Evolutionary conservation across 2,329 filamentous ascomycete species (phyloP).

Genomic region (Epichloe scottii): DNA sequence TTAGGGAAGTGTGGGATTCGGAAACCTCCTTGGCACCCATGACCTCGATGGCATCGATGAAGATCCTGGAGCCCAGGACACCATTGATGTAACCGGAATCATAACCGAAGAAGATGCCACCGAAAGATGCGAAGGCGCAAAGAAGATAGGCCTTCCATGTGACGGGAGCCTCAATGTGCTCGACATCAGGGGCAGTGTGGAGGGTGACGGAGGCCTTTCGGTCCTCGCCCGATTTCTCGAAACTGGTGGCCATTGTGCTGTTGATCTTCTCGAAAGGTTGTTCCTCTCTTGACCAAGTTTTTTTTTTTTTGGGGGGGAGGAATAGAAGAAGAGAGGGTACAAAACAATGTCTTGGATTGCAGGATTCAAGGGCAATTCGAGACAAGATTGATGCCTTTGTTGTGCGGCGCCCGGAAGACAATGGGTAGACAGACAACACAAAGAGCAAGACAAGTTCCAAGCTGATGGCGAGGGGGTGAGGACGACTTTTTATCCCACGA

Average conservation of each 20-base stretch:
- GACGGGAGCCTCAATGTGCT: constrained; percentile 53
- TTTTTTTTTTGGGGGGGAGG: no score
- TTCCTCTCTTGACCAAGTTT: not conserved
- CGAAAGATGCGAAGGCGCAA: constrained; percentile 59
- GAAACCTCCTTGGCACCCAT: constrained; percentile 20
- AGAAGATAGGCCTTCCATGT: constrained; percentile 57
- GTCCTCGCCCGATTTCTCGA: constrained; percentile 11
- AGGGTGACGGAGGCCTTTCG: constrained; percentile 21
- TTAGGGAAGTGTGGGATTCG: constrained; percentile 37
- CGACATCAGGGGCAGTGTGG: constrained; percentile 36
- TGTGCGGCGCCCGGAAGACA: constrained; percentile 1
- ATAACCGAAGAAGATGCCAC: constrained; percentile 68
- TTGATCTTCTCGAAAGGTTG: not conserved
- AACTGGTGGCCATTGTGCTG: not conserved
- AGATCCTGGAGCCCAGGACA: constrained; percentile 39
- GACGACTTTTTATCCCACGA: constrained; percentile 7
- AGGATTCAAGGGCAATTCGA: not conserved
- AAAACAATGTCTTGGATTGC: constrained; percentile 1
- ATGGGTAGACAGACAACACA: constrained; percentile 2
- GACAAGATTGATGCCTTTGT: not conserved
- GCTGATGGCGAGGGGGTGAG: not conserved
- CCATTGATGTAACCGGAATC: constrained; percentile 67
- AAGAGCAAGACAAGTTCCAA: not conserved
- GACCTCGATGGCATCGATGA: constrained; percentile 39
- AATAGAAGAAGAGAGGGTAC: not conserved